Conservation (phyloP, 306 rosid genomes). For the Prunus mira region DNA sequence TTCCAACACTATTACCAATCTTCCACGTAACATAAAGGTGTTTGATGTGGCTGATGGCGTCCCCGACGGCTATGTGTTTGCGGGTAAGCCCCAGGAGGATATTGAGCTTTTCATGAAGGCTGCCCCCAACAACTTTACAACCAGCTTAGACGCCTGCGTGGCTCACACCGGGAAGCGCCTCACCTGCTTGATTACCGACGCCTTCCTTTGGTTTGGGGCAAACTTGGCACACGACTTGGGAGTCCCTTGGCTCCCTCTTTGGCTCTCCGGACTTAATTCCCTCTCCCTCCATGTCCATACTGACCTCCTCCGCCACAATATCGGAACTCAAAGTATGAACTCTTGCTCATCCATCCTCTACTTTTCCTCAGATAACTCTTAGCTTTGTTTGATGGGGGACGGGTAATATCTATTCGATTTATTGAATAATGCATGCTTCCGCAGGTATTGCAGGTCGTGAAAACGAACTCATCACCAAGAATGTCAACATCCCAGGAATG, state of each 20-base stretch:
- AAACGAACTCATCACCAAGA: not conserved
- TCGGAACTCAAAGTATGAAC: not conserved
- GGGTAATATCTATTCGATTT: too few relatives aligned
- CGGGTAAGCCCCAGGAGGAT: conserved; percentile 16
- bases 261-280: conserved; percentile 26
- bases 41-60: conserved; percentile 19
- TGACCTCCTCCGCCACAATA: conserved; percentile 13
- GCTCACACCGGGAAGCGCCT: conserved; percentile 15
- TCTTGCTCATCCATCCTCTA: too few relatives aligned
- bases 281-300: conserved; percentile 23
- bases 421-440: too few relatives aligned
- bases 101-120: conserved; percentile 26
- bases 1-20: not conserved
- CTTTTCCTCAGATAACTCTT: too few relatives aligned
- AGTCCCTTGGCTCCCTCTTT: conserved; percentile 20
- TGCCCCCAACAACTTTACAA: conserved; percentile 12
- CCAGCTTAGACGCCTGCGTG: conserved; percentile 4
- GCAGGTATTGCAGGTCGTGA: conserved; percentile 9
- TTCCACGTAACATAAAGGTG: not conserved
- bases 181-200: conserved; percentile 26
- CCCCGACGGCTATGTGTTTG: conserved; percentile 20
- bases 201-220: conserved; percentile 28
- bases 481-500: conserved; percentile 27
- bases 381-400: too few relatives aligned
- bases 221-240: conserved; percentile 19